Evolutionary conservation across 331 rosid species (phyloP), one percentile per base, ranked within the genome.

Genomic region (Spiraea crenata): DNA sequence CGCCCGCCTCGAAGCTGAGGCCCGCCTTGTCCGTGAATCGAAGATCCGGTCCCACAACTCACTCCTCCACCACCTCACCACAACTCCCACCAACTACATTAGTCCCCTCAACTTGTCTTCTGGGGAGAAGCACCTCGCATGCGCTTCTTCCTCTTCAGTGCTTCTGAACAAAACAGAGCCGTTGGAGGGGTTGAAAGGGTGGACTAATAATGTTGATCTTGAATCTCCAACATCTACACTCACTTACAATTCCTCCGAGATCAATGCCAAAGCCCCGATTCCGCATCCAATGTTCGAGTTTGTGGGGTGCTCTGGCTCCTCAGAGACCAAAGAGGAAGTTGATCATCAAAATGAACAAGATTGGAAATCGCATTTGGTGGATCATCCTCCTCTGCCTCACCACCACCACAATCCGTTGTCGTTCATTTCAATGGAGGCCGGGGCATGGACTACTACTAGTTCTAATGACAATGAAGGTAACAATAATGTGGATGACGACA

Each of bases 1-100:
- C 73, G 99, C 99, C 40, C 83, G 99, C 7, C 98, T 95, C 12
- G 99, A 95, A 86, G 99, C 99, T 34, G 99, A 95, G 79, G 98
- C 99, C 9, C 80, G 99, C 48, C 86, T 95, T 7, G 99, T 91
- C 10, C 79, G 99, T 59, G 99, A 95, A 74, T 95, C 99, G 9
- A 95, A 81, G 74, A 77, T 95, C 7, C 88, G 91, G 11, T 81
- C 92, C 9, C 84, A 85, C 6, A 54, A 19, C 42, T 63, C 63
- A 58, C 85, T 90, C 19, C 45, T 84, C 40, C 81, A 75, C 58
- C 88, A 75, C 44, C 73, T 77, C 25, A 61, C 80, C 31, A 75
- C 42, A 60, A 71, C 86, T 20, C 47, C 67, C 8, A 68, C 75
- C 3, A 65, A 73, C 46, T 35, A 41, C 42, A 54, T 73, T 2